Base-by-base conservation (phyloP, 805 yeast species). In the Candida coleopterorum region DNA sequence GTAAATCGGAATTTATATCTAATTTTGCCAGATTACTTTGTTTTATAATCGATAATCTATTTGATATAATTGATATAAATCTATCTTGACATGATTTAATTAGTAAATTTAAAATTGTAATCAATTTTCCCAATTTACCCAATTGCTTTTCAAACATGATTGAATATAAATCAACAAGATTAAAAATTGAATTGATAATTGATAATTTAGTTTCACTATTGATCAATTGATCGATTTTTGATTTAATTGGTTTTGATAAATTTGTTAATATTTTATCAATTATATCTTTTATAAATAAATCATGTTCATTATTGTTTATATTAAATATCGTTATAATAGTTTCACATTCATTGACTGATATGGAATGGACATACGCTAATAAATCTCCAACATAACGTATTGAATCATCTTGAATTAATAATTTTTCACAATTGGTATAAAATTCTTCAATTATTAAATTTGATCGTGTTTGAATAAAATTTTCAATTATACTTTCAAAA, bases 281-380 rank as follows among this genome's bases (percentile, higher is more conserved):
- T 10, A 76, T 64, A 2, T 62, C 54, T 32, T 42, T 40, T 14
- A 55, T 46, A 6, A 24, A 4, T 25, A 47, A 34, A 16, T 68
- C 62, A 29, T 66, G 55, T 24, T 58, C 64, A 11, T 44, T 46
- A 9, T 60, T 24, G 49, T 39, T 43, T 3, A 18, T 32, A 1
- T 40, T 33, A 42, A 90, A 79, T 34, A 90, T 59, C 14, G 79
- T 70, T 7, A 70, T 70, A 4, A 90, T 70, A 21, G 81, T 69
- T 52, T 93, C 98, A 27, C 79, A 72, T 56, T 93, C 98, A 58
- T 86, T 85, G 4, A 88, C 95, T 21, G 88, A 79, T 4, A 85
- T 72, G 2, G 89, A 76, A 53, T 93, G 97, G 2, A 88, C 72
- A 64, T 84, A 85, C 0, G 97, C 97, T 25, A 93, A 62, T 22